Base-by-base conservation (phyloP, 139 green algal species). In the Mesostigma viride region DNA sequence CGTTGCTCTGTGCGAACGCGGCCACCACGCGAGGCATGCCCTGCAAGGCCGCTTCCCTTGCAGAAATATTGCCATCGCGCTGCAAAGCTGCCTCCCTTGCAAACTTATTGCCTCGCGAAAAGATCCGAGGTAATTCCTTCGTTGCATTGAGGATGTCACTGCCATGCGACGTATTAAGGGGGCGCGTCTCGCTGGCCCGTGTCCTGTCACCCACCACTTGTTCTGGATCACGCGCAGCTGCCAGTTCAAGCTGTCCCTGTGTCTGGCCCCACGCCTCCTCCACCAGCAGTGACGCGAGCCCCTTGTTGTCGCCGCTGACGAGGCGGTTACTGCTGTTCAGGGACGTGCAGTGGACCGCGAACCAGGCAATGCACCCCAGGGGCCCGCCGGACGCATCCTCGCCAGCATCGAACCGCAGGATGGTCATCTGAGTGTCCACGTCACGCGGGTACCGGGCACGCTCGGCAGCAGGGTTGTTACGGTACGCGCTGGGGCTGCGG, bases 251-350 rank as follows among this genome's bases (percentile, higher is more conserved):
- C n/a, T n/a, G n/a, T n/a, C n/a, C n/a, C n/a, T n/a, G n/a, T n/a
- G n/a, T n/a, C n/a, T n/a, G n/a, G 17, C 40, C 40, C 40, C 14
- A 28, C 48, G 61, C 64, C 45, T 68, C 56, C 76, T 94, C 87
- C 40, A 90, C 64, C 22, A 89, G 60, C 66, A 85, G 85, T 3
- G 80, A 75, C 4, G 88, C 88, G 1, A 77, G 81, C 0, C 85
- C 88, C 72, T 94, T 94, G 81, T 94, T 94, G 75, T 94, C 88
- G 1, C 84, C 88, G 8, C 69, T 84, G 32, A 94, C 77, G 4
- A 94, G 77, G 1, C 48, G 68, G 75, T 94, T 94, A 66, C 84
- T 91, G 76, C 90, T 90, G 81, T 94, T 95, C 73, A 94, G 85
- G 32, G 78, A 86, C 27, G 87, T 93, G 77, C 88, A 88, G 76